These are phyloP conservation scores for Serendipita vermifera DNA, from an alignment of 768 basidiomycete species.

Conservation along the genomic window DNA sequence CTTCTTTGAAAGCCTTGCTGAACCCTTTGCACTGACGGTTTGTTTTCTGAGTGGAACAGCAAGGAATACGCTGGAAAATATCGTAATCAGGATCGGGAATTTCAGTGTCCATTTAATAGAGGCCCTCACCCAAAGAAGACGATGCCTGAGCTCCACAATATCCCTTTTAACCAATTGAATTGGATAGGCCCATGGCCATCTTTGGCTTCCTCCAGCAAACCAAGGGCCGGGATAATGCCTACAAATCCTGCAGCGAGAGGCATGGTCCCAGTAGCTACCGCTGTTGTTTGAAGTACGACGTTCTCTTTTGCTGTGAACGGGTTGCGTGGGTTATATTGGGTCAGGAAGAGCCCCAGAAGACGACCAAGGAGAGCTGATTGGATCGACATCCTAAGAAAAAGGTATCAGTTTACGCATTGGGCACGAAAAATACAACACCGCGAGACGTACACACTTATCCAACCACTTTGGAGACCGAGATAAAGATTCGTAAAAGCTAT, in stretches of 20 bases:
- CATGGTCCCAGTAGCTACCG: conserved; percentile 87
- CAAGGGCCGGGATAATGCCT: conserved; percentile 83
- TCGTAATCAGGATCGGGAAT: conserved; percentile 5
- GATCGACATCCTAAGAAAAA: conserved; percentile 65
- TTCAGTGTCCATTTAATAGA: neutral
- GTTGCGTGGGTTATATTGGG: too few relatives aligned
- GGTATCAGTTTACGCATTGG: conserved; percentile 14
- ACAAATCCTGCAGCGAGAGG: conserved; percentile 81
- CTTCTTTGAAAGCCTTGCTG: too few relatives aligned
- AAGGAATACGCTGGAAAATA: conserved; percentile 61
- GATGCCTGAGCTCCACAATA: conserved; percentile 79
- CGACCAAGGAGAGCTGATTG: conserved; percentile 91
- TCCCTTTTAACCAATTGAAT: conserved; percentile 57
- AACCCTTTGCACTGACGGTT: conserved; percentile 45
- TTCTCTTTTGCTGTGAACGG: conserved; percentile 85
- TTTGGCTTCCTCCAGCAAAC: conserved; percentile 53
- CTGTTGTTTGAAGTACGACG: conserved; percentile 88
- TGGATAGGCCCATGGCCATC: conserved; percentile 69
- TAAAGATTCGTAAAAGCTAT: conserved; percentile 89
- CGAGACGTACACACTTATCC: conserved; percentile 70
- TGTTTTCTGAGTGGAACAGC: conserved; percentile 90
- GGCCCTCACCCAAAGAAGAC: conserved; percentile 75
- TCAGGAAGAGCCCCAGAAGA: conserved; percentile 63
- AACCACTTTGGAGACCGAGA: conserved; percentile 77
- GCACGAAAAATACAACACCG: conserved; percentile 15